Conservation (phyloP, 352 stramenopile genomes). For the Pythium oligandrum region DNA sequence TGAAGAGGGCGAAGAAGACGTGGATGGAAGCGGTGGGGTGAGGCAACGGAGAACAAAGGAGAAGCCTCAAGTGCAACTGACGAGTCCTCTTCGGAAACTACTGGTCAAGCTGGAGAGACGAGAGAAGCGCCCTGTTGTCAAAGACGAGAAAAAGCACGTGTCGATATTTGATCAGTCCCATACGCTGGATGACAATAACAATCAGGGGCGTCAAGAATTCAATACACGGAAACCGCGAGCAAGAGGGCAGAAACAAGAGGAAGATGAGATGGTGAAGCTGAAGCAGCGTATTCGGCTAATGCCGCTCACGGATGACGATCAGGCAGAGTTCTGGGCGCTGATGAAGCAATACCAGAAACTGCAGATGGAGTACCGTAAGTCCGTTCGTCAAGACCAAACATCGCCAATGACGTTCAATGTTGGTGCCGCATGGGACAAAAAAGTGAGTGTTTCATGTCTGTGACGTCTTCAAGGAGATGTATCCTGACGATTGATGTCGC, state of each 20-base stretch:
- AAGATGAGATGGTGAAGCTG: conserved; percentile 41
- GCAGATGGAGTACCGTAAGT: conserved; percentile 26
- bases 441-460: conserved; percentile 17
- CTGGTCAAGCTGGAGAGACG: conserved; percentile 7
- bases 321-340: conserved; percentile 32
- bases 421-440: conserved; percentile 45
- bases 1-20: conserved; percentile 1
- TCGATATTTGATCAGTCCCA: conserved; percentile 13
- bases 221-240: background rate
- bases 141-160: conserved; percentile 5
- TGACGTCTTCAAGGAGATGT: no score
- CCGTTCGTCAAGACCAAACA: conserved; percentile 24
- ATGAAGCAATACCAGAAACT: conserved; percentile 42
- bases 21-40: background rate
- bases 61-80: background rate
- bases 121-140: background rate
- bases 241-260: conserved; percentile 1
- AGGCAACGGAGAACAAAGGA: background rate
- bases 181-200: conserved; percentile 2
- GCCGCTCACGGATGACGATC: conserved; percentile 37
- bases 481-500: no score
- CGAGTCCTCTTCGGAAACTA: conserved; percentile 1
- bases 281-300: conserved; percentile 36
- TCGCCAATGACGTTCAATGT: conserved; percentile 56
- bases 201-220: background rate